phyloP scores from a whole-genome alignment of 371 early-diverging fungal genomes.

The Funneliformis caledonium region DNA sequence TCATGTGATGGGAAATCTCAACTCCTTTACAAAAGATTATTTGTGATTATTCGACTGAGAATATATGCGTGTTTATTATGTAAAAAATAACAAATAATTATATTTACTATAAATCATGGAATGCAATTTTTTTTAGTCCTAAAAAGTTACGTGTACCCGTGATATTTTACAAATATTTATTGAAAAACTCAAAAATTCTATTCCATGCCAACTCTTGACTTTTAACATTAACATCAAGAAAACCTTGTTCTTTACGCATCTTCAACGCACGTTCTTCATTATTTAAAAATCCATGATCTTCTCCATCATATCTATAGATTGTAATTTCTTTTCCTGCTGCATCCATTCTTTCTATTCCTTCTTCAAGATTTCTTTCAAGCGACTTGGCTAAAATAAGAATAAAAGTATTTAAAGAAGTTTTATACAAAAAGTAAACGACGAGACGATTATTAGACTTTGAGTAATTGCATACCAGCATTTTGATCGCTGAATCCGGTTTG shows the following conservation, averaged over 20 bases:
- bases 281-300: conserved; percentile 63
- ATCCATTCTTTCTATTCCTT: conserved; percentile 37
- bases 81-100: too few relatives aligned
- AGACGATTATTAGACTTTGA: conserved; percentile 38
- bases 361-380: conserved; percentile 45
- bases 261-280: conserved; percentile 50
- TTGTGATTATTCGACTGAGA: too few relatives aligned
- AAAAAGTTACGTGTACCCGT: too few relatives aligned
- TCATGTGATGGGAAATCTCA: too few relatives aligned
- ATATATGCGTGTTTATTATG: too few relatives aligned
- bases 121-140: too few relatives aligned
- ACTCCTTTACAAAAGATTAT: too few relatives aligned
- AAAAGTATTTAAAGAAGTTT: neutral
- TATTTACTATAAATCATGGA: too few relatives aligned
- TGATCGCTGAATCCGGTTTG: conserved; percentile 54
- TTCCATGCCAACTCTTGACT: conserved; percentile 54
- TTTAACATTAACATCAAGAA: conserved; percentile 46
- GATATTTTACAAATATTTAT: conserved; percentile 45
- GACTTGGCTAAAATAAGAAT: conserved; percentile 15
- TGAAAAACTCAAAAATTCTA: conserved; percentile 52
- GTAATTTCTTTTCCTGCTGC: conserved; percentile 45
- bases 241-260: conserved; percentile 52
- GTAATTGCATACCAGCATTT: conserved; percentile 44
- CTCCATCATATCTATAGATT: conserved; percentile 51
- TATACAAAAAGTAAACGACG: conserved; percentile 7